Evolutionary conservation across 768 basidiomycete genomes (phyloP), one percentile per base, ranked within the genome.

Genomic region (Neoboletus subvelutipes): DNA sequence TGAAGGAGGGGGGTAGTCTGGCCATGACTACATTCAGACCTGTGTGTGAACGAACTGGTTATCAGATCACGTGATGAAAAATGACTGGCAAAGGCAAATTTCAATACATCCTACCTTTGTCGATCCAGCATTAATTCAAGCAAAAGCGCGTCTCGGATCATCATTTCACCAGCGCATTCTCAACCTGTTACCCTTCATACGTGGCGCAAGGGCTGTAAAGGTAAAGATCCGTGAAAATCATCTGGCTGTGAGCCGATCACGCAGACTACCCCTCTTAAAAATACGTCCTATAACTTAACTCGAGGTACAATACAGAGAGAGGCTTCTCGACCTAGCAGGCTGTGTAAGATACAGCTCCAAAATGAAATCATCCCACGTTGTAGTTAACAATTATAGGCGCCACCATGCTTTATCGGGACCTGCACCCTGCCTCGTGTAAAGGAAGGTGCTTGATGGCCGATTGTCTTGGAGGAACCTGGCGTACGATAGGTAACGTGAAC

Each of bases 1-100:
- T 83, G 60, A 88, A 81, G 17, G 68, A 63, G 7, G 71, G 39
- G 0, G 76, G 75, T 17, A 77, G 63, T 8, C 5, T 31, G 28
- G 6, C 22, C 68, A 68, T 65, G 17, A 13, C n/a, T n/a, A 13
- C n/a, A 11, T 4, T 20, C 26, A 8, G 7, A 10, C 1, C 17
- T 1, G 13, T 20, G 31, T n/a, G 26, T 39, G 20, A 48, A 43
- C 22, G 7, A 52, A 37, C 34, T 10, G 13, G 13, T 8, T 15
- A 29, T 12, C 12, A 24, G 26, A 37, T 43, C 64, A 68, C 60
- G 65, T 67, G 65, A 52, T 40, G 5, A 15, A 8, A 10, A 18
- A 33, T 17, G 28, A 45, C 15, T 10, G 5, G 9, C 11, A 5
- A 22, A 34, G 12, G 15, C 4, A 28, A 45, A 28, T 28, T 45